These are phyloP conservation scores for Novakomyces olei DNA, from an alignment of 805 yeast genomes.

Conservation along the genomic window DNA sequence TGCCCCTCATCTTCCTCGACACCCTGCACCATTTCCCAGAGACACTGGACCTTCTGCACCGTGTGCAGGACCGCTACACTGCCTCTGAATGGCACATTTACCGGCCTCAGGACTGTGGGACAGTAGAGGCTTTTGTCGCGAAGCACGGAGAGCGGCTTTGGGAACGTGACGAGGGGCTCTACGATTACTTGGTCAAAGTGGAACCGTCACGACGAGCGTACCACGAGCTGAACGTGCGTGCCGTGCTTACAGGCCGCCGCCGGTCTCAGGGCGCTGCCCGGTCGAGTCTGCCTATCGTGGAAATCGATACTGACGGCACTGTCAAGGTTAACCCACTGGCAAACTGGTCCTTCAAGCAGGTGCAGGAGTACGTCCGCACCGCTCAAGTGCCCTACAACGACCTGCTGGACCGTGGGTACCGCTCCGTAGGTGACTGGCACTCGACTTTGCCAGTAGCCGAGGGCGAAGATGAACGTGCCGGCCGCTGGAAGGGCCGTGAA, in stretches of 20 bases:
- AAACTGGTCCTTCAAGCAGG: constrained; percentile 57
- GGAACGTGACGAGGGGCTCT: constrained; percentile 59
- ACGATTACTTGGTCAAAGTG: constrained; percentile 74
- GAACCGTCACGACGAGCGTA: constrained; percentile 84
- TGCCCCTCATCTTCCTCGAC: constrained; percentile 69
- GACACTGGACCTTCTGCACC: constrained; percentile 50
- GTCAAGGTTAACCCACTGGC: constrained; percentile 78
- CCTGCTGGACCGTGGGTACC: constrained; percentile 63
- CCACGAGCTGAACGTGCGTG: constrained; percentile 44
- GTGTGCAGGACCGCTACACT: constrained; percentile 35
- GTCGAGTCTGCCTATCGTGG: constrained; percentile 47
- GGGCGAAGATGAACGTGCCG: constrained; percentile 91
- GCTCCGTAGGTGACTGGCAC: constrained; percentile 88
- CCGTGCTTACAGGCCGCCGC: constrained; percentile 82
- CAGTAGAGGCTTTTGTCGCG: constrained; percentile 39
- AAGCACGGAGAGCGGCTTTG: constrained; percentile 60
- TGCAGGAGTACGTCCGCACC: constrained; percentile 42
- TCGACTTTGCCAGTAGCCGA: constrained; percentile 74
- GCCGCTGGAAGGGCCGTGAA: constrained; percentile 82
- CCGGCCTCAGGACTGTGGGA: constrained; percentile 35
- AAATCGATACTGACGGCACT: constrained; percentile 49
- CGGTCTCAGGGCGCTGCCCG: constrained; percentile 77
- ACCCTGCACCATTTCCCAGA: constrained; percentile 92
- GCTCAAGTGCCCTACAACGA: constrained; percentile 70
- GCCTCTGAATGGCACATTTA: constrained; percentile 35